Base-by-base conservation (phyloP, 2,329 filamentous ascomycete species). In the Colletotrichum tabaci region DNA sequence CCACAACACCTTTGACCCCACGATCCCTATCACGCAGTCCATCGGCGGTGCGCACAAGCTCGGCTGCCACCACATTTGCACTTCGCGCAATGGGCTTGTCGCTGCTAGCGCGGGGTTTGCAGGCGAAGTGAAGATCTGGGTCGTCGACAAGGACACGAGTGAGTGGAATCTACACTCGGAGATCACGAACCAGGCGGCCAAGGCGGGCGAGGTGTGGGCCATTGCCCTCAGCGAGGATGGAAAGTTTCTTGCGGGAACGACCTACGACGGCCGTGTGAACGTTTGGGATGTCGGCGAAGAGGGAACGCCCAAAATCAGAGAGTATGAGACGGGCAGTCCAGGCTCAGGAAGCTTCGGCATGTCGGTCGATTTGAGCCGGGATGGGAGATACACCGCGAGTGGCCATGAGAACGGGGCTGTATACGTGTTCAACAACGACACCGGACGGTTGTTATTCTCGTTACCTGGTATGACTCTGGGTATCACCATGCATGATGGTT, bases 361-460 rank as follows among this genome's bases (percentile, higher is more conserved):
- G 84, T 93, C 93, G 77, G 91, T 99, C 73, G 95, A 96, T 80
- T 83, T 98, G 80, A 91, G 89, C 76, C 82, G 85, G 23, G 93
- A 99, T 80, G 96, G 95, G 64, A 91, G 90, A 74, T 93, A 94
- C 81, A 97, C 95, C 40, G 96, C 95, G 4, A 97, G 93, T 63
- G 96, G 96, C 0, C 96, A 99, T 82, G 93, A 98, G 80, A 98
- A 93, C 77, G 96, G 96, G 18, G 92, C 91, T 15, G 89, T 98
- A 74, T 98, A 98, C 83, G 91, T 99, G 73, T 99, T 98, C 87
- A 95, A 95, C 85, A 98, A 98, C 77, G 92, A 95, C 76, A 94
- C 93, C 0, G 94, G 94, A 4, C 90, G 94, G 65, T 90, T 99
- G 76, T 87, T 94, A 15, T 96, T 98, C 82, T 96, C 94, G 9